Evolutionary conservation across 352 stramenopile genomes (phyloP).

Genomic region (Globisporangium uncinulatum): DNA sequence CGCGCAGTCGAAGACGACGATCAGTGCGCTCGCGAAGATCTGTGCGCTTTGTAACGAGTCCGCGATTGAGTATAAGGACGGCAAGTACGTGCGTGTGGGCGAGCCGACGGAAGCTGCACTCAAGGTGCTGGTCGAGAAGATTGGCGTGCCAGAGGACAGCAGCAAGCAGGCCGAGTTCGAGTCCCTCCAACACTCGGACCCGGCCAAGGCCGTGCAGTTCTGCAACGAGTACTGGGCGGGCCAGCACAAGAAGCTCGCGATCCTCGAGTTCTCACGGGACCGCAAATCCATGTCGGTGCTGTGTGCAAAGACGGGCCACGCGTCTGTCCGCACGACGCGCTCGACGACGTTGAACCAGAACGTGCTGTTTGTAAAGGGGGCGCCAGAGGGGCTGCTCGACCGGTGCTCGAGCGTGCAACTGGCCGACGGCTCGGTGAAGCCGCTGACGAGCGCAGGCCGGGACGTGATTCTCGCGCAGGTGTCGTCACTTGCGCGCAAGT

Average conservation of each 20-base stretch:
- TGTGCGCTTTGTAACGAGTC: constrained; percentile 97
- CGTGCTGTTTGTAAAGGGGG: constrained; percentile 98
- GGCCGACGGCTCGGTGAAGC: constrained; percentile 88
- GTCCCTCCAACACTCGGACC: constrained; percentile 50
- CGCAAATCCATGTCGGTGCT: constrained; percentile 98
- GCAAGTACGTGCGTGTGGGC: constrained; percentile 88
- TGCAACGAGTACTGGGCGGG: constrained; percentile 76
- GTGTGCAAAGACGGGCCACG: constrained; percentile 43
- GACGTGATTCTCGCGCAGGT: constrained; percentile 89
- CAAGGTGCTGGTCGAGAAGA: constrained; percentile 94
- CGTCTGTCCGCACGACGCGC: constrained; percentile 38
- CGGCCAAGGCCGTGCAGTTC: constrained; percentile 72
- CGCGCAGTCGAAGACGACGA: constrained; percentile 55
- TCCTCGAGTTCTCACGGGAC: constrained; percentile 95
- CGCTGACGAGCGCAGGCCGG: constrained; percentile 86
- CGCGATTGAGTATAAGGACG: constrained; percentile 81
- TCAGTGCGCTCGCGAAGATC: constrained; percentile 88
- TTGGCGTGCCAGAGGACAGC: constrained; percentile 77
- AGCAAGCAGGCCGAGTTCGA: constrained; percentile 59
- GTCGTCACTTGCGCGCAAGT: constrained; percentile 88
- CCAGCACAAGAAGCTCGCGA: constrained; percentile 89
- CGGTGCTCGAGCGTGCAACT: constrained; percentile 94
- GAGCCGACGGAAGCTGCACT: constrained; percentile 97
- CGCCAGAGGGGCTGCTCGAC: constrained; percentile 95
- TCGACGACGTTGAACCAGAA: constrained; percentile 79